These are phyloP conservation scores for Acrocalymma vagum DNA, from an alignment of 2,329 filamentous ascomycete genomes.

Conservation along the genomic window DNA sequence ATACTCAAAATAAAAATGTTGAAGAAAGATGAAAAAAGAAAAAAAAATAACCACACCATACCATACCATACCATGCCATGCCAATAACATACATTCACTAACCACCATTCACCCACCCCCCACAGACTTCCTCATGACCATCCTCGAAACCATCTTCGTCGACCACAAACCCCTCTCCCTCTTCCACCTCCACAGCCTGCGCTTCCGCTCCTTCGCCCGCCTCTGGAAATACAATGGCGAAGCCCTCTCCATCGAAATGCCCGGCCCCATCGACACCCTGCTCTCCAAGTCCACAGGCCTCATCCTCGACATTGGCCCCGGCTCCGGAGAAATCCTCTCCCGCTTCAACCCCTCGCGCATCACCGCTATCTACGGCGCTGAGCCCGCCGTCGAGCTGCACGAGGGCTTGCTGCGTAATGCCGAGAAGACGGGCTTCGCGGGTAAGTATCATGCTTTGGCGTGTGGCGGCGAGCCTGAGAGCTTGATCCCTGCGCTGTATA, in stretches of 20 bases:
- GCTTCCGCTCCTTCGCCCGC: conserved; percentile 43
- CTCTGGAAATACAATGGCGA: conserved; percentile 46
- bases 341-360: conserved; percentile 55
- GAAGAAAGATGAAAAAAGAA: too few relatives aligned
- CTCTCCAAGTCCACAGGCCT: conserved; percentile 37
- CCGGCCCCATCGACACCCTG: conserved; percentile 36
- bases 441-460: conserved; percentile 59
- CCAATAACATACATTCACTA: too few relatives aligned
- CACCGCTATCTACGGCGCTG: conserved; percentile 61
- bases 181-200: conserved; percentile 38
- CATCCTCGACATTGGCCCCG: conserved; percentile 56
- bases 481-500: conserved; percentile 55
- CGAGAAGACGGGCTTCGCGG: conserved; percentile 49
- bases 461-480: conserved; percentile 57
- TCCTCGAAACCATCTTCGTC: conserved; percentile 38
- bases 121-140: conserved; percentile 44
- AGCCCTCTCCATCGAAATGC: conserved; percentile 47
- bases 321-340: conserved; percentile 60
- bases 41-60: too few relatives aligned
- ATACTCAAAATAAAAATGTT: too few relatives aligned
- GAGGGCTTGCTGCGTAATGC: conserved; percentile 52
- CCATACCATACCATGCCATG: too few relatives aligned
- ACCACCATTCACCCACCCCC: too few relatives aligned
- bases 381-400: conserved; percentile 61
- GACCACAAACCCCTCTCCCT: conserved; percentile 36